Base-by-base conservation (phyloP, 2,329 filamentous ascomycete species). In the Scortechinia acanthostroma region DNA sequence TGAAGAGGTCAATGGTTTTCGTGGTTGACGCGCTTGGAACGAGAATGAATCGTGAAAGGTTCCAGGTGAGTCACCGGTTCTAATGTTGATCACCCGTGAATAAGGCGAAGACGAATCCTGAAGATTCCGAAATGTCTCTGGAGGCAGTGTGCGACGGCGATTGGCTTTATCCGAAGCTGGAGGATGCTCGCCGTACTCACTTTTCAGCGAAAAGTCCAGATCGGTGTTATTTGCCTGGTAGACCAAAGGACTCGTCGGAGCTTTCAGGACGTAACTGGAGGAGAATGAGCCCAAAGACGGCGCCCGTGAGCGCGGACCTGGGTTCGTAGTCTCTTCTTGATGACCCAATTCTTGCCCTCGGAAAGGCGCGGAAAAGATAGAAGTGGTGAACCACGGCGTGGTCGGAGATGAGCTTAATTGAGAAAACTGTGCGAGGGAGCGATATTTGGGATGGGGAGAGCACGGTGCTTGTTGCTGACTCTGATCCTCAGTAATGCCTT, bases 161-260 rank as follows among this genome's bases (percentile, higher is more conserved):
- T 40, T 15, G 66, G 62, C 22, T 50, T 45, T 21, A 46, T 43
- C 35, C 54, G 53, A 42, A 52, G 49, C 42, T 53, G 54, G 19
- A 51, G 51, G 21, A 17, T n/a, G 68, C 42, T 79, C 69, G 45
- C 76, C 70, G 35, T 65, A 62, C 46, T 76, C 70, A 45, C 73
- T 61, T 17, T 69, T 69, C 50, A 76, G 69, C 2, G 78, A 71
- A 42, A 85, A 70, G 47, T 88, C 82, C 19, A 85, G 58, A 52
- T 93, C 88, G 4, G 88, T 83, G 52, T 91, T 93, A 64, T 84
- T 94, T 55, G 89, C 81, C 35, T 90, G 89, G 56, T 96, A 83
- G 1, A 94, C 91, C 10, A 98, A 70, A 14, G 93, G 93, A 55
- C 91, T 97, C 2, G 93, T 97, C 0, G 93, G 91, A 2, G 88